Percentiles rank a stretch among this genome's conserved stretches.
phyloP scores from a whole-genome alignment of 768 basidiomycete genomes.

The Xerocomellus amylosporus region DNA sequence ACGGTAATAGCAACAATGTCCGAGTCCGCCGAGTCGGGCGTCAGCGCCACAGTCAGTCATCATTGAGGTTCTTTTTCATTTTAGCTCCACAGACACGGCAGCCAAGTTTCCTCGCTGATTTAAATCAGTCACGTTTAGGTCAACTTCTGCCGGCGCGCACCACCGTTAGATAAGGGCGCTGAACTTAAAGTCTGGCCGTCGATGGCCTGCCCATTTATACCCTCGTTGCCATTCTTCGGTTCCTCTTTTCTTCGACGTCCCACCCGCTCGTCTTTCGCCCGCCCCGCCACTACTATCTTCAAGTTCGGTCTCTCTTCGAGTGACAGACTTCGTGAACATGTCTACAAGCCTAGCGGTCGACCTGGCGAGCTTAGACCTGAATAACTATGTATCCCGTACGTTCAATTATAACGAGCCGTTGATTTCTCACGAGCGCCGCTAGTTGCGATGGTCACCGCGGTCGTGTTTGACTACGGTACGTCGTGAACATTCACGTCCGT shows the following conservation, averaged over 20 bases:
- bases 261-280: not conserved
- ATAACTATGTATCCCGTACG: conserved; percentile 6
- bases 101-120: too few relatives aligned
- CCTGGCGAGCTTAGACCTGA: conserved; percentile 4
- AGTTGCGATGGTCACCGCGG: conserved; percentile 1
- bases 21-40: too few relatives aligned
- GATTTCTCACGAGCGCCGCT: not conserved
- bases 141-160: too few relatives aligned
- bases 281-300: not conserved
- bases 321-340: not conserved
- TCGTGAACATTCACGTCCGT: not conserved
- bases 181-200: too few relatives aligned
- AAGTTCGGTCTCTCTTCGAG: too few relatives aligned
- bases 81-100: too few relatives aligned
- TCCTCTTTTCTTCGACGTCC: not conserved
- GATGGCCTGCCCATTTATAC: too few relatives aligned
- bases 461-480: conserved; percentile 7
- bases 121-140: too few relatives aligned
- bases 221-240: not conserved
- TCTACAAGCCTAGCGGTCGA: not conserved
- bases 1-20: too few relatives aligned
- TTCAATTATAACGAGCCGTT: not conserved
- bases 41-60: too few relatives aligned
- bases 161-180: too few relatives aligned
- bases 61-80: too few relatives aligned